These are phyloP conservation scores for Massarina eburnea DNA, from an alignment of 2,329 filamentous ascomycete species.

Conservation along the genomic window DNA sequence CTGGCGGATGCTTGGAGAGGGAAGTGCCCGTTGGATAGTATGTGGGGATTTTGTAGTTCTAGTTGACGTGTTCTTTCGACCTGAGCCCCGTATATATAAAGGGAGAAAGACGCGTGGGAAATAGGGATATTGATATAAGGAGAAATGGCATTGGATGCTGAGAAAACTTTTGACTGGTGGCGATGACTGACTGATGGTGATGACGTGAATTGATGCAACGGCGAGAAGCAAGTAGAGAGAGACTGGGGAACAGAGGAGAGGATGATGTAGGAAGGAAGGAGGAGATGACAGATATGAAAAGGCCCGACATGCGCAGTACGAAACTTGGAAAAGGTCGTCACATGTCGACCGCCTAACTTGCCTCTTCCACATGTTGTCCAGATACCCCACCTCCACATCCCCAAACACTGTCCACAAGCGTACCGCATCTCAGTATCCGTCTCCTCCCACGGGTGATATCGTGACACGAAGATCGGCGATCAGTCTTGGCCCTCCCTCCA, in stretches of 20 bases:
- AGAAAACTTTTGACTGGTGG: not conserved
- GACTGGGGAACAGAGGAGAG: not conserved
- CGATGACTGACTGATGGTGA: too few relatives aligned
- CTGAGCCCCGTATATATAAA: slow-evolving; percentile 11
- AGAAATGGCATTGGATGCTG: not conserved
- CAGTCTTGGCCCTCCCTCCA: not conserved
- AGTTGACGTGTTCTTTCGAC: slow-evolving; percentile 1
- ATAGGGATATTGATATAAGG: not conserved
- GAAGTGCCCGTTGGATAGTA: too few relatives aligned
- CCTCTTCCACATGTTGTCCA: not conserved
- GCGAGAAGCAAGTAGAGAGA: not conserved
- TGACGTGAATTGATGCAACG: too few relatives aligned
- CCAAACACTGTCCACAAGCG: too few relatives aligned
- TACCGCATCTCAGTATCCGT: too few relatives aligned
- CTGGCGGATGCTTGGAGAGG: not conserved
- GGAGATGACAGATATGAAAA: not conserved
- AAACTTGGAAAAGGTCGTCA: not conserved
- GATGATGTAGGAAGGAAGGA: not conserved
- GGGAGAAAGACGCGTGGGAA: not conserved
- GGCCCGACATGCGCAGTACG: not conserved
- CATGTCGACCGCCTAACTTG: not conserved
- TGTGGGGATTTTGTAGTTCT: not conserved
- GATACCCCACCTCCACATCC: too few relatives aligned
- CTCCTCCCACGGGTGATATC: not conserved
- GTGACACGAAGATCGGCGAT: not conserved